These are phyloP conservation scores for Niebla homalea DNA, from an alignment of 495 filamentous ascomycete species.

Conservation along the genomic window DNA sequence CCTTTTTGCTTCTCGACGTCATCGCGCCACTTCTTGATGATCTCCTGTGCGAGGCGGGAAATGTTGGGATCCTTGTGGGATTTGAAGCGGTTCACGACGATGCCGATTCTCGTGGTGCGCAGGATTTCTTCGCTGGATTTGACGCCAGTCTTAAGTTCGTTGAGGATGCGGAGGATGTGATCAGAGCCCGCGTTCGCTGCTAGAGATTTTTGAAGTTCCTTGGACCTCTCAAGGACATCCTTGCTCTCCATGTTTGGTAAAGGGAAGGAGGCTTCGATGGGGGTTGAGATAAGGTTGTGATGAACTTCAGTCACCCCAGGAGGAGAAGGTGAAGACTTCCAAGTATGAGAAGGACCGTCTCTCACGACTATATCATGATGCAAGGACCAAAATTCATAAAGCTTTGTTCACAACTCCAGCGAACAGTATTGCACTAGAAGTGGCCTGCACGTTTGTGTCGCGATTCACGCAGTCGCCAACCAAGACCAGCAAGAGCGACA, in stretches of 20 bases:
- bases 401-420: too few species aligned
- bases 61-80: constrained; percentile 64
- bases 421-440: too few species aligned
- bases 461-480: too few species aligned
- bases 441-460: too few species aligned
- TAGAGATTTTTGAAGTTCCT: constrained; percentile 65
- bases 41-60: constrained; percentile 56
- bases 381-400: too few species aligned
- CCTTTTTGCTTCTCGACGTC: constrained; percentile 62
- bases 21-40: constrained; percentile 77
- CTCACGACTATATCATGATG: too few species aligned
- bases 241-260: constrained; percentile 55
- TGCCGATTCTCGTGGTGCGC: constrained; percentile 77
- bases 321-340: too few species aligned
- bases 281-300: too few species aligned
- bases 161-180: constrained; percentile 54
- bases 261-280: neutral
- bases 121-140: constrained; percentile 74
- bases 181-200: constrained; percentile 49
- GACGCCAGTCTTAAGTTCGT: constrained; percentile 62
- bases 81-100: constrained; percentile 74
- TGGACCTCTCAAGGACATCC: constrained; percentile 59
- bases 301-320: too few species aligned
- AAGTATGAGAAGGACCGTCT: too few species aligned
- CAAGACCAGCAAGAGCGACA: too few species aligned